phyloP scores from a whole-genome alignment of 441 rosid genomes.

The Erodium texanum region DNA sequence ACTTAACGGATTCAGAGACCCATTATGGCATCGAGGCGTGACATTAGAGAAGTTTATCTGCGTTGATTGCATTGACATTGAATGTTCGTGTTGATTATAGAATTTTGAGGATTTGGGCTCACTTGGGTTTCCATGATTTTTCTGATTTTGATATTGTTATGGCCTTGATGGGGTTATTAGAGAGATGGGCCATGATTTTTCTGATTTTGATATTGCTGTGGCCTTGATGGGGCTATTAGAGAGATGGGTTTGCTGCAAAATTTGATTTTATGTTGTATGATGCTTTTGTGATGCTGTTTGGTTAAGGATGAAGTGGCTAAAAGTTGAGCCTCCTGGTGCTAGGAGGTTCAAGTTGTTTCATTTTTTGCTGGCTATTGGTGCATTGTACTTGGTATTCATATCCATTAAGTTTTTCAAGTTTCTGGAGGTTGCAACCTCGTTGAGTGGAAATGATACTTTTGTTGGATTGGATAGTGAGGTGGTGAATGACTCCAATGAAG shows the following conservation, averaged over 20 bases:
- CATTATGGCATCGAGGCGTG: background rate
- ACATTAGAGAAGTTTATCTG: conserved; percentile 1
- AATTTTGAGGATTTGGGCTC: conserved; percentile 17
- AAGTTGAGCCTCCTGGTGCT: conserved; percentile 39
- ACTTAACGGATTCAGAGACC: background rate
- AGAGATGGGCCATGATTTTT: conserved; percentile 12
- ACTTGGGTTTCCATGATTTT: conserved; percentile 6
- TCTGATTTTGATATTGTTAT: no score
- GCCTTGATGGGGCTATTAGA: background rate
- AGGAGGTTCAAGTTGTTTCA: conserved; percentile 77
- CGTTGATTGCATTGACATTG: conserved; percentile 9
- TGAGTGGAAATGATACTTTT: conserved; percentile 60
- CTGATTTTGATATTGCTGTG: no score
- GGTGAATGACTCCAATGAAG: conserved; percentile 32
- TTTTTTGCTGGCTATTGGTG: conserved; percentile 49
- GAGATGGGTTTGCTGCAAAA: conserved; percentile 18
- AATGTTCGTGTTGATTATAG: background rate
- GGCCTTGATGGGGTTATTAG: conserved; percentile 9
- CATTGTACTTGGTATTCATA: conserved; percentile 61
- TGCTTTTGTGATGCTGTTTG: conserved; percentile 15
- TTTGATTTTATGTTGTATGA: conserved; percentile 18
- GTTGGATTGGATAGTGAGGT: conserved; percentile 38
- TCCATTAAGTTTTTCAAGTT: conserved; percentile 76
- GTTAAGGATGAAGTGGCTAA: conserved; percentile 60
- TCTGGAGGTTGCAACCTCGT: conserved; percentile 50